Percentiles rank a stretch among this genome's conserved stretches.
Conservation (phyloP, 805 yeast species). For the Cyberlindnera mrakii region DNA sequence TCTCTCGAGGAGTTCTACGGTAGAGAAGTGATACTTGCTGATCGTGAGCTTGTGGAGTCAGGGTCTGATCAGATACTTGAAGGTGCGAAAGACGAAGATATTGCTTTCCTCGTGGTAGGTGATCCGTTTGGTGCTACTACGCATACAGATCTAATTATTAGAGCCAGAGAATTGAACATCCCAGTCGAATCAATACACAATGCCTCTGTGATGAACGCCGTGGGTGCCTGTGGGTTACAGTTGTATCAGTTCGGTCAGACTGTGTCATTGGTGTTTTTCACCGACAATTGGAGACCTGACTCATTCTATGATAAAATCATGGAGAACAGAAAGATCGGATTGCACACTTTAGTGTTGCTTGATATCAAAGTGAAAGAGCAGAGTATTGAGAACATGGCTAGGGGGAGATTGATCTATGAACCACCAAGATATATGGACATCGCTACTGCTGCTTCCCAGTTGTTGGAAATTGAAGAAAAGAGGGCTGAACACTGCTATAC, state of each 20-base stretch:
- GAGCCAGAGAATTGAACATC: slow-evolving; percentile 84
- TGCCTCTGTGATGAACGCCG: slow-evolving; percentile 97
- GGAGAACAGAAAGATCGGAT: slow-evolving; percentile 87
- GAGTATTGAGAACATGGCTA: slow-evolving; percentile 86
- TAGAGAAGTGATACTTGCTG: slow-evolving; percentile 79
- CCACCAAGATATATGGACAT: slow-evolving; percentile 97
- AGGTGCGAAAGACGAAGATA: slow-evolving; percentile 72
- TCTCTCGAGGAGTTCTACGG: slow-evolving; percentile 82
- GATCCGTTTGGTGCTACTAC: slow-evolving; percentile 98
- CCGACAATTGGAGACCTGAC: slow-evolving; percentile 95
- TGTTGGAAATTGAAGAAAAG: slow-evolving; percentile 79
- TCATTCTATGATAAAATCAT: slow-evolving; percentile 82
- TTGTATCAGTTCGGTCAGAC: slow-evolving; percentile 95
- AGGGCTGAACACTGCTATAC: slow-evolving; percentile 77
- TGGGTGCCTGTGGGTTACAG: slow-evolving; percentile 96
- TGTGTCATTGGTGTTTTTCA: slow-evolving; percentile 92
- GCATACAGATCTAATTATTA: slow-evolving; percentile 85
- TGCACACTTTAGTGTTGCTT: slow-evolving; percentile 81
- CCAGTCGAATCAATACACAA: slow-evolving; percentile 81
- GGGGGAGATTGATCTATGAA: slow-evolving; percentile 87
- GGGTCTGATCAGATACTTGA: slow-evolving; percentile 80
- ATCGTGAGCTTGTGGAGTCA: slow-evolving; percentile 88
- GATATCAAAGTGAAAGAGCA: slow-evolving; percentile 98
- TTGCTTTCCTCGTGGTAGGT: slow-evolving; percentile 94
- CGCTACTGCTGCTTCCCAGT: slow-evolving; percentile 80